Evolutionary conservation across 352 stramenopile species (phyloP).

Genomic region (Phytophthora macrochlamydospora): DNA sequence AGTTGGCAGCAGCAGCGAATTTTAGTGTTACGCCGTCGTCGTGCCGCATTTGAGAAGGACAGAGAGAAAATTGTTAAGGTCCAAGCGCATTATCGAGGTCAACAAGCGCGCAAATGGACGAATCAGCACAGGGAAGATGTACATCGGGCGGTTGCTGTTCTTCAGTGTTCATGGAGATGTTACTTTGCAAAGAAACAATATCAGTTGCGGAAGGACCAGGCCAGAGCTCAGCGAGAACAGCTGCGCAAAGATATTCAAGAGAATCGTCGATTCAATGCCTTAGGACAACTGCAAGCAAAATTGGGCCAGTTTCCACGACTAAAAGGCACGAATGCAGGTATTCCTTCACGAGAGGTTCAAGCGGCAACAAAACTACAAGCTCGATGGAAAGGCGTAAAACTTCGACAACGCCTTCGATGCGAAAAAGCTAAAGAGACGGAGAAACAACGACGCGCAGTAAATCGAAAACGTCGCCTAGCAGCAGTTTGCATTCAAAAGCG

Average conservation of each 20-base stretch:
- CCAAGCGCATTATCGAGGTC: slow-evolving; percentile 57
- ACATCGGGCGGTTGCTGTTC: slow-evolving; percentile 24
- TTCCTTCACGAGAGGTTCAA: slow-evolving; percentile 18
- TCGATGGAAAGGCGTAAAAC: slow-evolving; percentile 48
- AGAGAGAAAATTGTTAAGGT: slow-evolving; percentile 59
- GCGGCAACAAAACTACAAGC: slow-evolving; percentile 57
- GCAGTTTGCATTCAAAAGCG: slow-evolving; percentile 64
- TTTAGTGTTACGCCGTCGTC: slow-evolving; percentile 40
- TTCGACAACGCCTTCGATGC: slow-evolving; percentile 46
- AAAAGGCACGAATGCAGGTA: slow-evolving; percentile 3
- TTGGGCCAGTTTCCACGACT: slow-evolving; percentile 29
- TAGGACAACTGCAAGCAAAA: slow-evolving; percentile 31
- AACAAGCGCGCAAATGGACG: slow-evolving; percentile 36
- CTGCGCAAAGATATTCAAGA: slow-evolving; percentile 30
- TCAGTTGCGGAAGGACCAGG: slow-evolving; percentile 1
- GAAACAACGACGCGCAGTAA: slow-evolving; percentile 35
- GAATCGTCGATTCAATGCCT: slow-evolving; percentile 15
- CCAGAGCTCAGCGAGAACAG: slow-evolving; percentile 21
- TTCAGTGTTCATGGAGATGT: slow-evolving; percentile 64
- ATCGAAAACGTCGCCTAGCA: slow-evolving; percentile 32
- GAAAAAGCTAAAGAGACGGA: slow-evolving; percentile 44
- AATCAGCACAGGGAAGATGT: slow-evolving; percentile 30
- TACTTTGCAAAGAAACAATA: slow-evolving; percentile 32
- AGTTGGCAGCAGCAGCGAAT: slow-evolving; percentile 44
- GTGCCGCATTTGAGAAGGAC: slow-evolving; percentile 67